Evolutionary conservation across 441 rosid genomes (phyloP), one percentile per base, ranked within the genome.

Genomic region (Adansonia grandidieri): DNA sequence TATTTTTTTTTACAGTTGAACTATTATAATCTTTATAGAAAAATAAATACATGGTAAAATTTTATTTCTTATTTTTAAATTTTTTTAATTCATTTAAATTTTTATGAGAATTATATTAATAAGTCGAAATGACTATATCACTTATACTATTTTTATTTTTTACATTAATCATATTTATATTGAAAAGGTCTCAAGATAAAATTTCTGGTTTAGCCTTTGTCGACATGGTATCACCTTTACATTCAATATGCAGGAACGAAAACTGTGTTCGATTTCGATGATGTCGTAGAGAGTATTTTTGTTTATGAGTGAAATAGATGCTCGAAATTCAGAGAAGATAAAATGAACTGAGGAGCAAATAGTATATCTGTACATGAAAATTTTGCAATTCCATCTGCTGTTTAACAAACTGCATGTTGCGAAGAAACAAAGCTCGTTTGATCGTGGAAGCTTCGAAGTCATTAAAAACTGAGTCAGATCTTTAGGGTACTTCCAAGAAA

Each of bases 401-500:
- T 8, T 57, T 57, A 6, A 57, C 4, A 17, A 57, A 17, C 20
- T 57, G 28, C 60, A 19, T 56, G 22, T 56, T 56, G 10, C 22
- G 5, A n/a, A 56, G 3, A 56, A n/a, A 17, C 22, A 9, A 56
- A 56, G 60, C 1, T 57, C 3, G 62, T 78, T 75, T 78, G 22
- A 13, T 28, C 32, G 32, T 14, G 47, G 57, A 67, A 67, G 68
- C 53, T 48, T 75, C 48, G 17, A 32, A 63, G 17, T 14, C 24
- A 56, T 14, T 45, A 9, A 0, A 54, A n/a, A 14, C 47, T 9
- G 28, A 24, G n/a, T 50, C 8, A 5, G 48, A 3, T 45, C 63
- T 61, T 17, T 5, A 4, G 24, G 32, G 64, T 17, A n/a, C 44
- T 61, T 76, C 73, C 1, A 0, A 66, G 54, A 76, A 76, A 76